Evolutionary conservation across 805 yeast genomes (phyloP), one percentile per base, ranked within the genome.

Genomic region (Myxozyma lipomycoides): DNA sequence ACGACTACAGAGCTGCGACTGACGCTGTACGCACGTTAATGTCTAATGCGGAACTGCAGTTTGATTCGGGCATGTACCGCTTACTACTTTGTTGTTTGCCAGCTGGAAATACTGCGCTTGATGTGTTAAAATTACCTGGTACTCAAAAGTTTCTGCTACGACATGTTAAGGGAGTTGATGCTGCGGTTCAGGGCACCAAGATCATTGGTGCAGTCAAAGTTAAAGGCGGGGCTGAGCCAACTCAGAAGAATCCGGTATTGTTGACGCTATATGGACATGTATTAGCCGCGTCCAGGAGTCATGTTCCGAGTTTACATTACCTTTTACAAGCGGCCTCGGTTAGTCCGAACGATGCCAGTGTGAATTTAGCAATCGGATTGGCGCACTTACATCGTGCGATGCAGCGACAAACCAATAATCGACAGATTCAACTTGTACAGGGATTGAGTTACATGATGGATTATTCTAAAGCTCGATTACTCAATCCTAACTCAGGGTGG

Each of bases 131-230:
- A 44, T 82, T 84, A 43, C 81, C 87, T 32, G 86, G 87, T 55
- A 91, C 87, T 63, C 98, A 91, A 62, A 93, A 93, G 66, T 91
- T 82, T 64, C 82, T 91, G 56, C 70, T 93, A 53, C 79, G 98
- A 59, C 97, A 90, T 61, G 73, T 91, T 57, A 93, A 91, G 64
- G 95, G 96, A 0, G 82, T 79, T 64, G 98, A 93, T 65, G 78
- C 93, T 2, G 62, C 84, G 15, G 75, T 80, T 26, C 73, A 71
- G 7, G 68, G 73, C 7, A 77, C 75, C 39, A 73, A 74, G 10
- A 78, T 88, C 18, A 70, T 78, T 1, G 97, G 97, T 0, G 87
- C 86, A 74, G 93, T 96, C 0, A 82, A 82, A 3, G 75, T 48
- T 17, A 35, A 39, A n/a, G 4, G 21, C 35, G 36, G 9, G 26